phyloP scores from a whole-genome alignment of 805 yeast genomes.

The Candida maltosa region DNA sequence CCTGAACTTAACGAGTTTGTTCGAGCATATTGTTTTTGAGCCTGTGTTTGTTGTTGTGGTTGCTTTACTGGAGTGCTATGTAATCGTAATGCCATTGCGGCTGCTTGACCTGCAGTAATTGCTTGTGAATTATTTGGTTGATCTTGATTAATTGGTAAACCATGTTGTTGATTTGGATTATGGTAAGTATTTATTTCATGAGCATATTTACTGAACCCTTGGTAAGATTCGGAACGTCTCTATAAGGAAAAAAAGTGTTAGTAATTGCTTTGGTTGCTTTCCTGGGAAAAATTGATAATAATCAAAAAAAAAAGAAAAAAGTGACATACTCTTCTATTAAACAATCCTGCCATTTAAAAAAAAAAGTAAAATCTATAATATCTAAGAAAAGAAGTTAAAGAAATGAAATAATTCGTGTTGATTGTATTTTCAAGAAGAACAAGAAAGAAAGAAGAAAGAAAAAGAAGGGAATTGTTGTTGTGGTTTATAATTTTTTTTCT shows the following conservation, averaged over 20 bases:
- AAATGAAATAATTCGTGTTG: too few species aligned
- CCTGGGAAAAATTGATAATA: neutral
- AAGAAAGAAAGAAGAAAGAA: too few species aligned
- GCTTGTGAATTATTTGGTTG: conserved; percentile 4
- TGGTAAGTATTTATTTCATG: conserved; percentile 6
- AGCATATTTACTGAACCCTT: conserved; percentile 7
- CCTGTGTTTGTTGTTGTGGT: conserved; percentile 1
- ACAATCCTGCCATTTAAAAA: conserved; percentile 6
- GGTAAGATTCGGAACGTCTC: conserved; percentile 7
- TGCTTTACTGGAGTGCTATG: conserved; percentile 15
- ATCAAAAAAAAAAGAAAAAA: neutral
- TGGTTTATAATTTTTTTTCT: too few species aligned
- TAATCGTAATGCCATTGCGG: conserved; percentile 35
- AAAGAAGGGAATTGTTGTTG: too few species aligned
- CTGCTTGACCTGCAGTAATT: conserved; percentile 36
- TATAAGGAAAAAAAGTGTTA: conserved; percentile 1
- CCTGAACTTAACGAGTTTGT: conserved; percentile 1
- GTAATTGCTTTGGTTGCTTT: neutral
- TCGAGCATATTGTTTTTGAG: conserved; percentile 7
- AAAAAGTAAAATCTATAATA: too few species aligned
- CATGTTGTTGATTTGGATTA: conserved; percentile 4
- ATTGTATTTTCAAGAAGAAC: too few species aligned
- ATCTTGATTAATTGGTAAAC: conserved; percentile 1
- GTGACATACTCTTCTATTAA: conserved; percentile 6
- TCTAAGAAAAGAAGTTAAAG: too few species aligned